Evolutionary conservation across 1,139 yeast species (phyloP).

Genomic region (Taphrina populina): DNA sequence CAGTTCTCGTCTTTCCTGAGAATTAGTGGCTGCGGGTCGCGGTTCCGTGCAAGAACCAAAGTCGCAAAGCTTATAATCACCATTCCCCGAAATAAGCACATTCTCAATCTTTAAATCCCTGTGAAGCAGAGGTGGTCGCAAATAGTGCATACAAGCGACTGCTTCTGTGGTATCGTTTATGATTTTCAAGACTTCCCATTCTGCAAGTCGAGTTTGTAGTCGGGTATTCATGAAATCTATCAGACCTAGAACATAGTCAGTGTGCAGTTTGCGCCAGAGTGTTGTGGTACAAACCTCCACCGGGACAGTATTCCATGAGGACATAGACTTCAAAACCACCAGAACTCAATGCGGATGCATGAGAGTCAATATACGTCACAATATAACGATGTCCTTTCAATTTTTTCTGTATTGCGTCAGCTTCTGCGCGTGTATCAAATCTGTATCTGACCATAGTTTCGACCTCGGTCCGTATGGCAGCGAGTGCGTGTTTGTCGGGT

Average conservation of each 20-base stretch:
- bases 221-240: slow-evolving; percentile 95
- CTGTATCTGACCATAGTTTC: slow-evolving; percentile 59
- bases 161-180: slow-evolving; percentile 82
- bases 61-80: slow-evolving; percentile 81
- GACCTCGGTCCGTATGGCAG: slow-evolving; percentile 69
- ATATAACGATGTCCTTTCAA: slow-evolving; percentile 73
- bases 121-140: slow-evolving; percentile 78
- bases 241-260: slow-evolving; percentile 53
- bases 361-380: slow-evolving; percentile 89
- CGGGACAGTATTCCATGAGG: slow-evolving; percentile 82
- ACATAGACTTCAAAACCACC: slow-evolving; percentile 79
- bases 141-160: slow-evolving; percentile 82
- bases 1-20: slow-evolving; percentile 64
- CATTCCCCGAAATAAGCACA: slow-evolving; percentile 72
- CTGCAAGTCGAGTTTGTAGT: slow-evolving; percentile 73
- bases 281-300: slow-evolving; percentile 49
- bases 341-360: slow-evolving; percentile 68
- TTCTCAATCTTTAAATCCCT: slow-evolving; percentile 95
- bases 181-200: slow-evolving; percentile 75
- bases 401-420: slow-evolving; percentile 50
- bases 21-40: slow-evolving; percentile 59
- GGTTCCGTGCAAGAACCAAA: slow-evolving; percentile 87
- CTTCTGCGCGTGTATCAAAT: neutral
- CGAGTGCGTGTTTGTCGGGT: slow-evolving; percentile 68
- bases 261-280: neutral